Percentiles rank a stretch among this genome's conserved stretches.
These are phyloP conservation scores for Podospora didyma DNA, from an alignment of 495 filamentous ascomycete genomes.

Conservation along the genomic window DNA sequence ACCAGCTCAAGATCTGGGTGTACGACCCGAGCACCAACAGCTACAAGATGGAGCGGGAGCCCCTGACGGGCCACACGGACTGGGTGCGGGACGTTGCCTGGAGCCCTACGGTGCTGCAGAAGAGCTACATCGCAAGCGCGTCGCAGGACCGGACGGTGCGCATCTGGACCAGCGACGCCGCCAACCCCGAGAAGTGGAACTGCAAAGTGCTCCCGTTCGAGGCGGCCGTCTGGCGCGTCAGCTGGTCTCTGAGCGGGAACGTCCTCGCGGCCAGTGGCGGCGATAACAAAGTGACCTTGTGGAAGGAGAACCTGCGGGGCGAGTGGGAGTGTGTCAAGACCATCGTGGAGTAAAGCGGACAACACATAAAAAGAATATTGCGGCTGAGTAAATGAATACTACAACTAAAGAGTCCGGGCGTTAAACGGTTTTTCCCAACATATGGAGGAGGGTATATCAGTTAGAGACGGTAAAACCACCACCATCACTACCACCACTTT, in stretches of 20 bases:
- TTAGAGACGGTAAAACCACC: no score
- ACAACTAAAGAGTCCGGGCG: background rate
- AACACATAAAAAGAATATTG: background rate
- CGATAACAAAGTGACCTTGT: conserved; percentile 94
- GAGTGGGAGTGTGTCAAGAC: conserved; percentile 95
- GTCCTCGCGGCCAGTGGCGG: conserved; percentile 87
- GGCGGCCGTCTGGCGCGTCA: conserved; percentile 87
- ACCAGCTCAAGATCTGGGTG: conserved; percentile 84
- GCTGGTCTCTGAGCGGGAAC: conserved; percentile 97
- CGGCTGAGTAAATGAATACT: background rate
- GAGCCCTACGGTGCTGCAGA: conserved; percentile 88
- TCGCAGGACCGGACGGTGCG: conserved; percentile 95
- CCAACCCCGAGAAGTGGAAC: conserved; percentile 63
- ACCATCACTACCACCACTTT: no score
- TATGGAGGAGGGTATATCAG: background rate
- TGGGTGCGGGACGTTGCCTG: conserved; percentile 99
- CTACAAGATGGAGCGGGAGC: conserved; percentile 52
- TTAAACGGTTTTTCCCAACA: background rate
- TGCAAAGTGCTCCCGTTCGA: conserved; percentile 83
- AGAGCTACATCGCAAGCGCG: conserved; percentile 91
- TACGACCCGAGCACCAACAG: conserved; percentile 46
- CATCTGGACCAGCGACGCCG: conserved; percentile 83
- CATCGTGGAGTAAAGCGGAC: conserved; percentile 72
- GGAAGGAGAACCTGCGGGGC: conserved; percentile 76
- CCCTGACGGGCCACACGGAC: conserved; percentile 77